Base-by-base conservation (phyloP, 2,329 filamentous ascomycete genomes). In the Penicillium thymicola region DNA sequence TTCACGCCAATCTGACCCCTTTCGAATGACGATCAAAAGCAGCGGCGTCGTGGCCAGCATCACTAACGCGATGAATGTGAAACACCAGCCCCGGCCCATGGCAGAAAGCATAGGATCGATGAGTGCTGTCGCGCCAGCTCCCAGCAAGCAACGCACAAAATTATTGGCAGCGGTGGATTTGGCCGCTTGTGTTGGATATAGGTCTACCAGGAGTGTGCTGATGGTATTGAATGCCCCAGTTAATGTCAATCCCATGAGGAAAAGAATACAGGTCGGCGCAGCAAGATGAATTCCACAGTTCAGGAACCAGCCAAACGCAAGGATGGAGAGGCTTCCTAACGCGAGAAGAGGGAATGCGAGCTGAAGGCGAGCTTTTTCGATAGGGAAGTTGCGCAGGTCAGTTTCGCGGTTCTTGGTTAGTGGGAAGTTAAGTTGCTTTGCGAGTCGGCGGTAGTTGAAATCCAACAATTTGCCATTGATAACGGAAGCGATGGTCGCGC, bases 161-260 rank as follows among this genome's bases (percentile, higher is more conserved):
- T 80, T 79, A 50, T 74, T 78, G 7, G 76, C 73, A 5, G 78
- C 77, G 4, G 76, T 77, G 0, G 75, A 75, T 1, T 76, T 73
- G 2, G 75, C 75, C 1, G 77, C 72, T 34, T 70, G 67, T 10
- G 62, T 70, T 0, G 75, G 76, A 52, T 78, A 76, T 3, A 79
- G 62, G 60, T 80, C 78, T 1, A 81, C 70, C 38, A 81, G 68
- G 30, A 84, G 65, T 0, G 79, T 79, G 50, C 76, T 78, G 8
- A 78, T 67, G 4, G 73, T 72, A 50, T 79, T 77, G 50, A 75
- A 79, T 0, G 72, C 70, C 0, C 73, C 73, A 6, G 73, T 75
- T 18, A 79, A 62, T 11, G 69, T 67, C 47, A 75, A 72, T 1
- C 73, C 75, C 42, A 72, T 70, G 40, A 76, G 60, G 49, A 78